Base-by-base conservation (phyloP, 805 yeast genomes). In the Ogataea salicorniae region DNA sequence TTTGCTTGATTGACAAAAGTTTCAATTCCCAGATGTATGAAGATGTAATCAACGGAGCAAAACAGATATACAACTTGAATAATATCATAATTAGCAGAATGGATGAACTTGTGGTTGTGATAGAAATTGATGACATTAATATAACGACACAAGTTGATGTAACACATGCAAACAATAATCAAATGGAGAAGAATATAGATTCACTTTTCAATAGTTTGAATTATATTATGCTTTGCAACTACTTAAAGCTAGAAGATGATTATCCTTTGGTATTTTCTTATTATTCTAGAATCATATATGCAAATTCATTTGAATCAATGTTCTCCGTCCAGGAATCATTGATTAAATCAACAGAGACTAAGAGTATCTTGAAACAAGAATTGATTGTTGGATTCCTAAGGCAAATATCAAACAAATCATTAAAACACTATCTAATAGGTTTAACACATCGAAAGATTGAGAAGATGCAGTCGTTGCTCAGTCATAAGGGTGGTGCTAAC, bases 251-350 rank as follows among this genome's bases (percentile, higher is more conserved):
- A 18, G 66, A 63, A 40, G n/a, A 39, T 5, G 31, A 36, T 4
- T 49, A 52, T n/a, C 71, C 71, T 1, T 41, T 67, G 22, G 57
- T 58, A 15, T 64, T 65, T 38, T 62, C 66, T 9, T 59, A 52
- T 47, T 46, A 57, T 37, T 50, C 62, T n/a, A 47, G 66, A 33
- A 34, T 47, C 9, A 54, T 48, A 8, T 52, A 58, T 39, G 43
- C 34, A 16, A 43, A 46, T 18, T 53, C 64, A 8, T 54, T 49
- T 34, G 48, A 49, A 18, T 29, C 42, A 2, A 47, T 55, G 29
- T 42, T 46, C 1, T 49, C 55, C 2, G 39, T 60, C 4, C 49
- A 53, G 15, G 51, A 52, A 36, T 50, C 60, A 3, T 54, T 57
- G 15, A 47, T 46, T 11, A 59, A 53, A 41, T 50, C 58, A 18